Evolutionary conservation across 1,139 yeast species (phyloP), one percentile per base, ranked within the genome.

Genomic region (Candida labiduridarum): DNA sequence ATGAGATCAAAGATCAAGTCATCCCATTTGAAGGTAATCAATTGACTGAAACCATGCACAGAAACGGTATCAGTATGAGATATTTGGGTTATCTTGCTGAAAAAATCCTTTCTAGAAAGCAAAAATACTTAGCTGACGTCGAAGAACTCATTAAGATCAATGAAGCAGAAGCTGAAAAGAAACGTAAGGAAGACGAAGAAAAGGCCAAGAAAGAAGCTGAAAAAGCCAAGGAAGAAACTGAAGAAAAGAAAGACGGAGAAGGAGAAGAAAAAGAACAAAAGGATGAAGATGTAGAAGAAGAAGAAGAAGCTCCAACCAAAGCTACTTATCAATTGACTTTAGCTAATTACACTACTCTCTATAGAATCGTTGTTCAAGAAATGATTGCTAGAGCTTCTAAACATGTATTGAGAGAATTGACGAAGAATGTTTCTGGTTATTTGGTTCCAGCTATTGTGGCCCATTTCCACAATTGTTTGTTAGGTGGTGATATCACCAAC

Each of bases 31-130:
- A 90, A 63, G 97, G 98, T 54, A 65, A 71, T 4, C 94, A 91
- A 60, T 79, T 94, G 61, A 74, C 90, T 30, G 74, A 77, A 40
- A 67, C 79, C 49, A 70, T 94, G 68, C 99, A 94, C 68, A 81
- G 81, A 59, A 75, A 77, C 48, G 99, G 99, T 76, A 86, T 94
- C 64, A 92, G 90, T 67, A 66, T 92, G 73, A 87, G 99, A 71
- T 92, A 94, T 64, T 76, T 94, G 61, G 97, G 97, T 54, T 71
- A 67, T 47, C 64, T 86, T 60, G 85, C 84, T 18, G 64, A 63
- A 18, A 61, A 65, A 52, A 67, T 69, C 44, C 49, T 61, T 34
- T 47, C 34, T 3, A 67, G 61, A 56, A 67, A 65, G 52, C 64
- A 65, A 30, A 65, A 63, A n/a, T 65, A 60, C 44, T 51, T 57